phyloP scores from a whole-genome alignment of 2,329 filamentous ascomycete genomes.

The Diaporthe aspalathi region DNA sequence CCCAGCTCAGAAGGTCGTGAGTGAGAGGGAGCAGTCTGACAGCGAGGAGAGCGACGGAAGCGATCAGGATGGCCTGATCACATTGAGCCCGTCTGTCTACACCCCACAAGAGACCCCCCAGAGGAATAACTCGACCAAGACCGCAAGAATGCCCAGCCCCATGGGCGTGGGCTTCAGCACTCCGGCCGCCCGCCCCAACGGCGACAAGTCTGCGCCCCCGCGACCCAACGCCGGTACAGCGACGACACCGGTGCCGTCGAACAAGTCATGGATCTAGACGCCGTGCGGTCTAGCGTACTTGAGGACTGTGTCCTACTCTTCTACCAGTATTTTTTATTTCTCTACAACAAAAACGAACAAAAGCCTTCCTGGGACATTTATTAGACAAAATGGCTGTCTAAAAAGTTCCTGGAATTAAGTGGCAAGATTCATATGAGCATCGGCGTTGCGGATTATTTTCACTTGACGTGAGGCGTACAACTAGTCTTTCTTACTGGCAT shows the following conservation, averaged over 20 bases:
- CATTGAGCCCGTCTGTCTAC: conserved; percentile 66
- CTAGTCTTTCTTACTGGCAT: not conserved
- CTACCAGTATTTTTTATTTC: conserved; percentile 15
- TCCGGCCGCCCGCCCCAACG: conserved; percentile 38
- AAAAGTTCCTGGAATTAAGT: conserved; percentile 23
- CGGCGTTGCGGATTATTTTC: conserved; percentile 36
- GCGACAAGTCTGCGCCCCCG: conserved; percentile 26
- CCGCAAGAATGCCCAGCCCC: conserved; percentile 55
- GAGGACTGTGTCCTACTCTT: conserved; percentile 11
- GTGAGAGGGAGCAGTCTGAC: conserved; percentile 39
- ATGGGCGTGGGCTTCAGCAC: conserved; percentile 56
- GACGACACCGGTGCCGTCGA: conserved; percentile 23
- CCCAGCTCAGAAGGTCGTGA: conserved; percentile 35
- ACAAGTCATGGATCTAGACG: conserved; percentile 37
- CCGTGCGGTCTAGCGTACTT: conserved; percentile 17
- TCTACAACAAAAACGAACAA: conserved; percentile 4
- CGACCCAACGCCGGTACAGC: conserved; percentile 27
- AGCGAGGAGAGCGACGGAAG: conserved; percentile 43
- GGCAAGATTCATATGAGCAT: conserved; percentile 25
- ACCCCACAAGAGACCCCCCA: conserved; percentile 47
- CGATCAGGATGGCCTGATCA: conserved; percentile 45
- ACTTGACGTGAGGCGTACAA: conserved; percentile 24
- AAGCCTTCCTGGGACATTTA: not conserved
- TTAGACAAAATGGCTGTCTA: conserved; percentile 21
- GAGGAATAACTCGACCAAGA: conserved; percentile 47